Base-by-base conservation (phyloP, 2,329 filamentous ascomycete species). In the Epichloe coenophiala region DNA sequence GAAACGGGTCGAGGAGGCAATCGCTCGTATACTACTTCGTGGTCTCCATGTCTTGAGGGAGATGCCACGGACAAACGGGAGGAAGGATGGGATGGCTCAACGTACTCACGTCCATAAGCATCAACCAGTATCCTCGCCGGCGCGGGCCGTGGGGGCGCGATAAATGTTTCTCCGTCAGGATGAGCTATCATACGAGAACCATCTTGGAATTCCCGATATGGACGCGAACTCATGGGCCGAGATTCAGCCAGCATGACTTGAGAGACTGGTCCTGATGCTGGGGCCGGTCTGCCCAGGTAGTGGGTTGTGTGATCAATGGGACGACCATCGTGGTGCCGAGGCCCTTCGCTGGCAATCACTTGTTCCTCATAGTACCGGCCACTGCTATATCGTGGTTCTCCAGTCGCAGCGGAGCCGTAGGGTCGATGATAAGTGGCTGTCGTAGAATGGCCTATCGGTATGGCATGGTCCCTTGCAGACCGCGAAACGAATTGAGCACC, bases 71-170 rank as follows among this genome's bases (percentile, higher is more conserved):
- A 81, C 47, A 77, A 76, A 45, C 76, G 68, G 19, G 72, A 60
- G 17, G 71, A 57, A 23, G 64, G 72, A 9, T 51, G 49, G 27
- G 68, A 59, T 27, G 79, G 77, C 58, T 83, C 78, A 53, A 76
- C 65, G 68, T 90, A 96, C 62, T 88, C 81, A 63, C 87, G 86
- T 40, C 89, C 89, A 65, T 83, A 87, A 54, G 86, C 81, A 66
- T 96, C 90, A 50, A 94, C 74, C 36, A 95, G 75, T 55, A 95
- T 84, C 54, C 83, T 80, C 50, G 82, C 72, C 44, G 77, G 70
- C 17, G 77, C 74, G 6, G 77, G 72, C 47, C 72, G 65, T 58
- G 71, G 72, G 45, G 72, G 72, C 2, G 68, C 68, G 68, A 78
- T 73, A n/a, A 71, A 69, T 35, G 75, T 69, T 55, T 76, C 74